These are phyloP conservation scores for Priceomyces carsonii DNA, from an alignment of 805 yeast genomes.

Conservation along the genomic window DNA sequence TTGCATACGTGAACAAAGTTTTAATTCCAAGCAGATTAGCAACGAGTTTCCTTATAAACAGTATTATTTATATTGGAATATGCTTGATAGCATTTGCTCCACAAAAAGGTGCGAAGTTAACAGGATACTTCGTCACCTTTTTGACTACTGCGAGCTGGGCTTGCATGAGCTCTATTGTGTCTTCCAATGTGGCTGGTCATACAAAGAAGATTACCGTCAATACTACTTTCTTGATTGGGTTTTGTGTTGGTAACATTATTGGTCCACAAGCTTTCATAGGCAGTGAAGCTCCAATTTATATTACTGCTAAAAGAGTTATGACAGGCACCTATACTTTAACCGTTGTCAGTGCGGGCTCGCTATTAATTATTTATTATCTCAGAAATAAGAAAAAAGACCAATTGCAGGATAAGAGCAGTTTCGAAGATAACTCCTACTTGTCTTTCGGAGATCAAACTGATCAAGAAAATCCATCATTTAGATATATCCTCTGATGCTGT, in stretches of 20 bases:
- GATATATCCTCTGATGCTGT: no score
- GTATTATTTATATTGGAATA: no score
- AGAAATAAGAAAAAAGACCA: conserved; percentile 44
- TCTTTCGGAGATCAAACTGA: conserved; percentile 57
- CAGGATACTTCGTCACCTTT: no score
- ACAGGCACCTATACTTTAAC: conserved; percentile 22
- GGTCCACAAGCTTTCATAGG: conserved; percentile 55
- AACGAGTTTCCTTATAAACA: no score
- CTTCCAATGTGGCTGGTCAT: conserved; percentile 55
- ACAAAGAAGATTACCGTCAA: conserved; percentile 54
- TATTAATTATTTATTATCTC: conserved; percentile 24
- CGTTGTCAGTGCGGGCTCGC: conserved; percentile 9
- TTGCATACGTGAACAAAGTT: no score
- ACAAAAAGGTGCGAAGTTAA: no score
- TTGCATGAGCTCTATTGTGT: conserved; percentile 38
- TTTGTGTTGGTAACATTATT: conserved; percentile 53
- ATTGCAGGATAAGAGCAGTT: conserved; percentile 45
- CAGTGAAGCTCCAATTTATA: conserved; percentile 45
- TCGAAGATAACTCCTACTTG: no score
- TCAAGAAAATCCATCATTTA: conserved; percentile 51
- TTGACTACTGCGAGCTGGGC: no score
- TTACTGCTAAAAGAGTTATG: conserved; percentile 41
- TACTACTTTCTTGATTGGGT: conserved; percentile 47
- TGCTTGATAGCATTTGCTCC: no score
- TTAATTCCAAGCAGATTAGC: no score